A percentile compares a stretch with the other conserved stretches of the same genome.
These are phyloP conservation scores for Penicillium verhagenii DNA, from an alignment of 495 filamentous ascomycete species.

Conservation along the genomic window DNA sequence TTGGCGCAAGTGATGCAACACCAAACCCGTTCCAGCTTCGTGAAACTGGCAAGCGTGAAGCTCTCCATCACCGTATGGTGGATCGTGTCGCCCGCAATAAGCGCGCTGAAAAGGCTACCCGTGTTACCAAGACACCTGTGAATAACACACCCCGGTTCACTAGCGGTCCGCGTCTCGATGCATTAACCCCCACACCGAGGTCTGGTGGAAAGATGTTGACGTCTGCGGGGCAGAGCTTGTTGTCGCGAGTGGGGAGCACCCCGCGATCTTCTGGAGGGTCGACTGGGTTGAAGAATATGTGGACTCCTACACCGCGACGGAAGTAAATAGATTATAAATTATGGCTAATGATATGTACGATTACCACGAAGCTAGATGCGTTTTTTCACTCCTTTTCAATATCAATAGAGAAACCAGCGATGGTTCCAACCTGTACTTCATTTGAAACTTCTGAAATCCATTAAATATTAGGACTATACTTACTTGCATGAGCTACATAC, in stretches of 20 bases:
- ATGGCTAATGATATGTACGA: conserved; percentile 2
- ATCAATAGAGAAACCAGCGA: not conserved
- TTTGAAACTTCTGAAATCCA: too few relatives aligned
- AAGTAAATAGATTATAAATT: conserved; percentile 24
- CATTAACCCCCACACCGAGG: conserved; percentile 43
- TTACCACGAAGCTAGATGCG: not conserved
- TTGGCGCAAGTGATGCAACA: conserved; percentile 59
- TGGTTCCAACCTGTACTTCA: too few relatives aligned
- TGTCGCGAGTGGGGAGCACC: conserved; percentile 60
- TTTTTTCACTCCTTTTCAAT: not conserved
- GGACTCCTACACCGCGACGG: conserved; percentile 55
- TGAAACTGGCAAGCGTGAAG: conserved; percentile 74
- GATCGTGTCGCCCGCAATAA: conserved; percentile 77
- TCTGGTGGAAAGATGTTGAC: conserved; percentile 39
- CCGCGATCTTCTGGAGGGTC: conserved; percentile 26
- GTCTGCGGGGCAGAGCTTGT: conserved; percentile 78
- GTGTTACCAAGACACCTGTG: conserved; percentile 53
- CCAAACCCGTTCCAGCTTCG: conserved; percentile 82
- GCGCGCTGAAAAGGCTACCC: conserved; percentile 50
- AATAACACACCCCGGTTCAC: conserved; percentile 70
- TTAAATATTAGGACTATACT: too few relatives aligned
- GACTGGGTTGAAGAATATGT: conserved; percentile 49
- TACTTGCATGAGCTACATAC: too few relatives aligned
- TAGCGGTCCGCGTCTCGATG: conserved; percentile 67
- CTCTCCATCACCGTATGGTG: conserved; percentile 86